Conservation (phyloP, 257 asterid species). For the Salvia rosmarinus region DNA sequence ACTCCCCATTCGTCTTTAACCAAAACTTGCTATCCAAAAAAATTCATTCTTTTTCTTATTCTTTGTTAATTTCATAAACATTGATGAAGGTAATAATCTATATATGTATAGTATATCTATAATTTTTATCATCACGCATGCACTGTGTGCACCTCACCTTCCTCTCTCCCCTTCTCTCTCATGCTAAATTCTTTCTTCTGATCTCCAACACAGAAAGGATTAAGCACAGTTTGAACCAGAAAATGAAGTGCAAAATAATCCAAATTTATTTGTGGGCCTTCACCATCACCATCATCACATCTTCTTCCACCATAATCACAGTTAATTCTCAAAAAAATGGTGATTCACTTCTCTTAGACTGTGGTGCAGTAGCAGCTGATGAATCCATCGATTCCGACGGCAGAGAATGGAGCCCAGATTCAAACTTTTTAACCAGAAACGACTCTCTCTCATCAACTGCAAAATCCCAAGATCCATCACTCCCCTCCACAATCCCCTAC, state of each 20-base stretch:
- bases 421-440: slow-evolving; percentile 37
- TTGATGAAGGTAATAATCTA: too few relatives aligned
- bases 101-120: too few relatives aligned
- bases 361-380: slow-evolving; percentile 52
- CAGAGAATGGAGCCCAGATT: slow-evolving; percentile 61
- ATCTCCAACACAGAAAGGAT: too few relatives aligned
- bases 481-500: slow-evolving; percentile 68
- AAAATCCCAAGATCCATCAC: slow-evolving; percentile 63
- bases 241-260: slow-evolving; percentile 38
- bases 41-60: neutral
- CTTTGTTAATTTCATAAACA: slow-evolving; percentile 8
- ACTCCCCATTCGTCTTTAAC: slow-evolving; percentile 33
- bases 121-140: too few relatives aligned
- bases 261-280: slow-evolving; percentile 28
- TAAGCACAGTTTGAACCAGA: neutral
- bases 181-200: too few relatives aligned
- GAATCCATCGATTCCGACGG: slow-evolving; percentile 49
- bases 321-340: slow-evolving; percentile 37
- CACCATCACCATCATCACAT: slow-evolving; percentile 33
- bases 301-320: slow-evolving; percentile 30
- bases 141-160: too few relatives aligned
- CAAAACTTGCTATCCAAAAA: slow-evolving; percentile 9
- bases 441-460: slow-evolving; percentile 48
- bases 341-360: slow-evolving; percentile 52
- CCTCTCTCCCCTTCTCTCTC: too few relatives aligned